Conservation (phyloP, 805 yeast genomes). For the Candida insectorum region DNA sequence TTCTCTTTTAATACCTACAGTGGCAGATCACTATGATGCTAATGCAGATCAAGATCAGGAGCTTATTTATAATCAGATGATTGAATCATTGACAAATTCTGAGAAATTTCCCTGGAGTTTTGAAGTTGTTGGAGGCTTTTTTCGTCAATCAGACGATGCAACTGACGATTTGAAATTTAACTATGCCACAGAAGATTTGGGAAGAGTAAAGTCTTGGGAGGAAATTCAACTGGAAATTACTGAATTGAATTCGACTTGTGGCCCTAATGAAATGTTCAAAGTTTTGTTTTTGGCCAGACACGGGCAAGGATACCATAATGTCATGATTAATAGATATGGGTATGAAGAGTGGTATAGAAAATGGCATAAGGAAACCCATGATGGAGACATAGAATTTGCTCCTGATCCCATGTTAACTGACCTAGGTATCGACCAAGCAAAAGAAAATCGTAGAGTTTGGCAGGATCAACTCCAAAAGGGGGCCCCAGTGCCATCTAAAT, state of each 20-base stretch:
- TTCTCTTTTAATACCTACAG: conserved; percentile 29
- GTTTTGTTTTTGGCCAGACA: conserved; percentile 58
- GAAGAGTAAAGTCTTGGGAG: conserved; percentile 41
- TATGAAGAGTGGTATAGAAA: conserved; percentile 52
- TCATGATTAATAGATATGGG: conserved; percentile 53
- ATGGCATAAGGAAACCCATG: conserved; percentile 51
- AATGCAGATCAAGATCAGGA: conserved; percentile 21
- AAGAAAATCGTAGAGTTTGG: conserved; percentile 44
- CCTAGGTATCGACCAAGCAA: conserved; percentile 55
- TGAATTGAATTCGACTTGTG: conserved; percentile 32
- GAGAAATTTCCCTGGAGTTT: conserved; percentile 45
- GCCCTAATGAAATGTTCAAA: conserved; percentile 41
- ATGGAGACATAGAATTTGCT: conserved; percentile 53
- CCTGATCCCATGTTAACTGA: conserved; percentile 61
- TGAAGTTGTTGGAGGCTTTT: conserved; percentile 48
- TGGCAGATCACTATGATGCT: conserved; percentile 30
- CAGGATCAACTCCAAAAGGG: conserved; percentile 39
- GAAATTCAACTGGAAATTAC: conserved; percentile 28
- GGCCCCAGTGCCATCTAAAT: conserved; percentile 53
- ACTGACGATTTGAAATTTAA: conserved; percentile 49
- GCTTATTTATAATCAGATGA: conserved; percentile 10
- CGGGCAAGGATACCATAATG: conserved; percentile 69
- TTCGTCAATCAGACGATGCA: conserved; percentile 42
- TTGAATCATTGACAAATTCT: conserved; percentile 12
- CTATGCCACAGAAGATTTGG: conserved; percentile 41